Conservation (phyloP, 176 grass and related monocot species). For the Cenchrus purpureus region DNA sequence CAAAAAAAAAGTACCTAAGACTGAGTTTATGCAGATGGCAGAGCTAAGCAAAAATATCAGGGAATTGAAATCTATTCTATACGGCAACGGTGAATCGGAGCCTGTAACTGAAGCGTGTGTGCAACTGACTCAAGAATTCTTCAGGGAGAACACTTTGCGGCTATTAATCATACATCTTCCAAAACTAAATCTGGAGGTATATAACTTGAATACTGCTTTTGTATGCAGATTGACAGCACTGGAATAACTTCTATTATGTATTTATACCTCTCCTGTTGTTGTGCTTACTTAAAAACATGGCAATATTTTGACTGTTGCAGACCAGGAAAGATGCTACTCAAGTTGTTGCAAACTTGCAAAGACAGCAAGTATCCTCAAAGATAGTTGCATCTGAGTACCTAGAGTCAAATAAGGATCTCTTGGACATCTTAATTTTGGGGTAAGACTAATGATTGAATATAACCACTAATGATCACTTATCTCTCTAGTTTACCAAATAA, state of each 20-base stretch:
- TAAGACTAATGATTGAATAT: constrained; percentile 40
- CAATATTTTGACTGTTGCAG: constrained; percentile 49
- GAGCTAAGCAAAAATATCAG: constrained; percentile 97
- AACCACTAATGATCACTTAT: background rate
- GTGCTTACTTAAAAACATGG: background rate
- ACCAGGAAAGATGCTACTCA: constrained; percentile 88
- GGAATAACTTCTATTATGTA: background rate
- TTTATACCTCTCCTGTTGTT: background rate
- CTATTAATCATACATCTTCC: constrained; percentile 91
- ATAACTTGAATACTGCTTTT: constrained; percentile 35
- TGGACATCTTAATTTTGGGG: constrained; percentile 79
- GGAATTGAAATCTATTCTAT: constrained; percentile 92
- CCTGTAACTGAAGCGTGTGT: constrained; percentile 84
- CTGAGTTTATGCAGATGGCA: constrained; percentile 64
- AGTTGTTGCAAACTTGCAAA: constrained; percentile 88
- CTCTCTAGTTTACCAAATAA: background rate
- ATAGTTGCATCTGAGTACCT: constrained; percentile 83
- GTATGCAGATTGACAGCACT: background rate
- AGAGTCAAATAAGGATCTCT: constrained; percentile 85
- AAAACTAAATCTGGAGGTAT: constrained; percentile 89
- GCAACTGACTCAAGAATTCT: constrained; percentile 97
- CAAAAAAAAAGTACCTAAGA: background rate
- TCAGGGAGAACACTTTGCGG: constrained; percentile 86
- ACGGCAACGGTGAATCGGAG: constrained; percentile 87
- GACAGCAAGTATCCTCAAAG: constrained; percentile 74